Evolutionary conservation across 73 alveolate species (phyloP).

Genomic region (Uronychia binucleata): DNA sequence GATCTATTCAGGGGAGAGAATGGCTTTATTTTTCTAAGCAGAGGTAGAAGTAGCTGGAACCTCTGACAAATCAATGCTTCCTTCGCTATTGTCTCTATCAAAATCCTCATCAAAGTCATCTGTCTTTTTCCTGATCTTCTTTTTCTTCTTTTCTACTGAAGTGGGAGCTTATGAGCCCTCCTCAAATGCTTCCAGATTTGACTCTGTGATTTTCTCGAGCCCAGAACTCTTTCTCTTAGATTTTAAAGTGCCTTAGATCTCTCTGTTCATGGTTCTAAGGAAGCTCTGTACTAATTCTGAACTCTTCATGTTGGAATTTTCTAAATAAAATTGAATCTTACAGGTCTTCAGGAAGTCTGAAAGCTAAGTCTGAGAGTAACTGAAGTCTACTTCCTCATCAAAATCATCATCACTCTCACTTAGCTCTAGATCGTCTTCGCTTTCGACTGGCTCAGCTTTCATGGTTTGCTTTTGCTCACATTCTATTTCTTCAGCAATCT

Average conservation of each 20-base stretch:
- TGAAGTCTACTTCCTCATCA: conserved; percentile 53
- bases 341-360: conserved; percentile 41
- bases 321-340: neutral
- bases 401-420: neutral
- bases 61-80: neutral
- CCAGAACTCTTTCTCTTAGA: neutral
- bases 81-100: neutral
- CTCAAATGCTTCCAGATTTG: neutral
- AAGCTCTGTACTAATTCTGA: neutral
- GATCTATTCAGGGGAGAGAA: neutral
- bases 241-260: neutral
- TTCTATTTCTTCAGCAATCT: neutral
- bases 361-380: conserved; percentile 51
- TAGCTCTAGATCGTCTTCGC: conserved; percentile 19
- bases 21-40: neutral
- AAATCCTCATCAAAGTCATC: neutral
- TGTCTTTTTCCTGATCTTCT: neutral
- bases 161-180: neutral
- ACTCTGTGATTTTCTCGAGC: neutral
- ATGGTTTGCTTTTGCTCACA: too few relatives aligned
- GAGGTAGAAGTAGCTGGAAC: neutral
- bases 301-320: neutral
- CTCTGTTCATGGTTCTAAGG: neutral
- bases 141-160: neutral
- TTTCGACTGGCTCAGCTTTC: too few relatives aligned